Evolutionary conservation across 306 rosid genomes (phyloP), one percentile per base, ranked within the genome.

Genomic region (Vigna unguiculata): DNA sequence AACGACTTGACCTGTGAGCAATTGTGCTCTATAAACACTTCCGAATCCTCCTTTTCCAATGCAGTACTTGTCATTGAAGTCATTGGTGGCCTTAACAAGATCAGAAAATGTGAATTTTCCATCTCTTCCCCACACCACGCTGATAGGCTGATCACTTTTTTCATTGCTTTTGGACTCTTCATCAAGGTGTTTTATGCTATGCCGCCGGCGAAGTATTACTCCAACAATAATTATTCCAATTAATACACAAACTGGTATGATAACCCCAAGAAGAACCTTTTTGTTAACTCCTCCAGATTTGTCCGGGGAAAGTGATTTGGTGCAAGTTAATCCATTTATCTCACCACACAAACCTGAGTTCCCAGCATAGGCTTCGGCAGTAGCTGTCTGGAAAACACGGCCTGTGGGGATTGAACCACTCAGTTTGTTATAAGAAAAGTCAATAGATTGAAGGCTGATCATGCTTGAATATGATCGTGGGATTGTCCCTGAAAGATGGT

Each of bases 1-100:
- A 63, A 89, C 86, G 45, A 86, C 54, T 43, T 51, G 76, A 60
- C 88, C 85, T 20, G 88, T 78, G 11, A 58, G 22, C 28, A 91
- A 38, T 36, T 36, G 80, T 3, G 89, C 96, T 69, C 62, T 86
- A 65, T 86, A 91, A 19, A 91, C 96, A 13, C 82, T 87, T 74
- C 93, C 96, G 51, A 79, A 86, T 55, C 96, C 96, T 80, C 93
- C 93, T 78, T 43, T 87, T 64, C 91, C 97, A 28, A 89, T 83
- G 88, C 90, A 89, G 74, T 81, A 76, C 32, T 78, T 83, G 20
- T 91, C 92, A 28, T 78, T 55, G 69, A 91, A 89, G 84, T 89
- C 83, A 20, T 80, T 63, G 0, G 91, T 89, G 62, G 86, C 92
- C 68, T 78, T 91, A 0, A 47, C 84, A 47, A 88, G 76, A 54